Evolutionary conservation across 2,329 filamentous ascomycete species (phyloP), one percentile per base, ranked within the genome.

Genomic region (Lomentospora prolificans): DNA sequence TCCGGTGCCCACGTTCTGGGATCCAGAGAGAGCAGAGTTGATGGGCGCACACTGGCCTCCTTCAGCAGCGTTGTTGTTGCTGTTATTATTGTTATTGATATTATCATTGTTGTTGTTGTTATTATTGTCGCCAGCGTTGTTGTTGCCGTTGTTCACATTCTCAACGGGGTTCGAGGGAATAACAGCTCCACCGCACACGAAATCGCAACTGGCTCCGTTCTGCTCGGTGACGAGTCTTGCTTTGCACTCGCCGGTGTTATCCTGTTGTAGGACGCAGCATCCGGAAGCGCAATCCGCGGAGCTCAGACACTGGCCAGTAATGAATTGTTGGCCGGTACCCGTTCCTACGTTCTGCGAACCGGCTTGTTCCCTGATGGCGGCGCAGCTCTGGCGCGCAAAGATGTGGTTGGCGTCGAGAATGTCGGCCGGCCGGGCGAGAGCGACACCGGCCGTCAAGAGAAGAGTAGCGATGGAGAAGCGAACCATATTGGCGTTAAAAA

Each of bases 281-380:
- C 55, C 58, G 17, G 66, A 66, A 2, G 61, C 62, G 53, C 67
- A 69, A 56, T 66, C 64, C 14, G 61, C 61, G 41, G 64, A 50
- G 46, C 58, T 58, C 8, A 59, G 12, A 55, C 64, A 66, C 6
- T 53, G 56, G 3, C 64, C 64, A 4, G 62, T 65, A 58, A 66
- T 66, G 59, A 66, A 66, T 55, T 66, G 64, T 50, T 57, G 48
- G 4, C 61, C 64, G 7, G 57, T 39, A 0, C 61, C 64, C 48
- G 60, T 61, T 1, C 64, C 64, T 17, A 65, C 60, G 55, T 63
- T 64, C 55, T 58, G 58, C 27, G 57, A 60, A 2, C 63, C 64
- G 12, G 59, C n/a, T 10, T 57, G 54, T 39, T 61, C 59, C 10
- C 48, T 36, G 52, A 57, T 56, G 30, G 36, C 48, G n/a, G 19